Conservation (phyloP, 2,329 filamentous ascomycete genomes). For the Zymoseptoria pseudotritici region DNA sequence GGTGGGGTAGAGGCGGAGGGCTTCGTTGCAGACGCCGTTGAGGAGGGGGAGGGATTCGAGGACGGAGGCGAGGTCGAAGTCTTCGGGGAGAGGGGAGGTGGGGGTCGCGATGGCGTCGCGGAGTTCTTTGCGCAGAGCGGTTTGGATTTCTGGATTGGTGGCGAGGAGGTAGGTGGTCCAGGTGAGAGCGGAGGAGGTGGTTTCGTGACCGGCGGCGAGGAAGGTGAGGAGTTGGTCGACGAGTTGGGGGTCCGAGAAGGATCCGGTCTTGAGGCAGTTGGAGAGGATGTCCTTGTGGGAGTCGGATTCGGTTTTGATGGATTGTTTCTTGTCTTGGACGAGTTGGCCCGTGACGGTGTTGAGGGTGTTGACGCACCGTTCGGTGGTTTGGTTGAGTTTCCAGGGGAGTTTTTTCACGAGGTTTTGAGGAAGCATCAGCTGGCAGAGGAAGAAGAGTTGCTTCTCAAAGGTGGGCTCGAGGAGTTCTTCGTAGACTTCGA, state of each 20-base stretch:
- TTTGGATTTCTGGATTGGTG: slow-evolving; percentile 57
- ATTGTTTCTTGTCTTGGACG: slow-evolving; percentile 41
- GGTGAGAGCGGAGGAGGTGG: slow-evolving; percentile 66
- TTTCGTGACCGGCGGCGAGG: slow-evolving; percentile 60
- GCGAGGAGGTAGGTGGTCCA: slow-evolving; percentile 68
- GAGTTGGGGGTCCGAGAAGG: slow-evolving; percentile 47
- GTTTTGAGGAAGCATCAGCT: slow-evolving; percentile 32
- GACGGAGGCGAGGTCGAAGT: slow-evolving; percentile 28
- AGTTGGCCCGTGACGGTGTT: slow-evolving; percentile 40
- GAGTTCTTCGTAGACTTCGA: slow-evolving; percentile 37
- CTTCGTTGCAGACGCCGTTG: slow-evolving; percentile 41
- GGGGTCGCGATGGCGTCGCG: slow-evolving; percentile 50
- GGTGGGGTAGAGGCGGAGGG: slow-evolving; percentile 40
- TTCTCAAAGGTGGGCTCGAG: slow-evolving; percentile 43
- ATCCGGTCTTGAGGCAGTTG: slow-evolving; percentile 45
- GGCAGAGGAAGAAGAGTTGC: slow-evolving; percentile 36
- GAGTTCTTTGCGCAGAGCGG: slow-evolving; percentile 60
- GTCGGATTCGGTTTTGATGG: slow-evolving; percentile 28
- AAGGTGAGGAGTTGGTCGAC: slow-evolving; percentile 52
- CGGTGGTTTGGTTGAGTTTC: slow-evolving; percentile 36
- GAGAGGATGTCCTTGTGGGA: slow-evolving; percentile 38
- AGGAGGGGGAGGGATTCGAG: slow-evolving; percentile 40
- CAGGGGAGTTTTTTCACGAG: slow-evolving; percentile 40
- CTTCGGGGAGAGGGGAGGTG: slow-evolving; percentile 18
- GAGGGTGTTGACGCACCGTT: slow-evolving; percentile 27